phyloP scores from a whole-genome alignment of 768 basidiomycete genomes.

The Boletus subcaerulescens region DNA sequence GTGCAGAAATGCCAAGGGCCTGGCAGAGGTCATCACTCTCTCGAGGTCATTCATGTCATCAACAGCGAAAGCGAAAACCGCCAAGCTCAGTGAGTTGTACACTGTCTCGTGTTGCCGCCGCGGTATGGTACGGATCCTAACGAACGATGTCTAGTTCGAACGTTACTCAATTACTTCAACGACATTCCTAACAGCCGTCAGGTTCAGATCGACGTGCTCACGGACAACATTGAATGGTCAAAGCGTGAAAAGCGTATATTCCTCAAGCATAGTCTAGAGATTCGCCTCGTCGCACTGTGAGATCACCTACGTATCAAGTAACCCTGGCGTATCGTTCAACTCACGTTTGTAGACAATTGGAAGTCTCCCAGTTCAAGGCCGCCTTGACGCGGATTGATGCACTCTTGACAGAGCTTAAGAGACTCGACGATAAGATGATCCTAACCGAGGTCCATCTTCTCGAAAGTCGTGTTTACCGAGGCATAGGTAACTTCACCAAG shows the following conservation, averaged over 20 bases:
- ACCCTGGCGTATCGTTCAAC: neutral
- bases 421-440: conserved; percentile 96
- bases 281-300: conserved; percentile 75
- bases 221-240: conserved; percentile 92
- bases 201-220: conserved; percentile 80
- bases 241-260: conserved; percentile 91
- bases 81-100: conserved; percentile 71
- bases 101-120: neutral
- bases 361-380: conserved; percentile 69
- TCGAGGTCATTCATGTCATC: conserved; percentile 86
- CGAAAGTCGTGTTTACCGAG: conserved; percentile 88
- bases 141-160: conserved; percentile 61
- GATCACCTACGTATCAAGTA: conserved; percentile 14
- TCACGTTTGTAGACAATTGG: conserved; percentile 55
- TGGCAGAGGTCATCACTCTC: conserved; percentile 82
- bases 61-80: conserved; percentile 97
- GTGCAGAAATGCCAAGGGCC: conserved; percentile 73
- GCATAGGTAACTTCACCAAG: conserved; percentile 84
- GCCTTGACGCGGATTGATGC: conserved; percentile 81
- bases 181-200: conserved; percentile 70
- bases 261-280: conserved; percentile 91
- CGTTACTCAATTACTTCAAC: conserved; percentile 87
- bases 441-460: conserved; percentile 95
- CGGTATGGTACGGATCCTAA: neutral
- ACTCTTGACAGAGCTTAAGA: conserved; percentile 88